Evolutionary conservation across 2,329 filamentous ascomycete genomes (phyloP).

Genomic region (Lithohypha guttulata): DNA sequence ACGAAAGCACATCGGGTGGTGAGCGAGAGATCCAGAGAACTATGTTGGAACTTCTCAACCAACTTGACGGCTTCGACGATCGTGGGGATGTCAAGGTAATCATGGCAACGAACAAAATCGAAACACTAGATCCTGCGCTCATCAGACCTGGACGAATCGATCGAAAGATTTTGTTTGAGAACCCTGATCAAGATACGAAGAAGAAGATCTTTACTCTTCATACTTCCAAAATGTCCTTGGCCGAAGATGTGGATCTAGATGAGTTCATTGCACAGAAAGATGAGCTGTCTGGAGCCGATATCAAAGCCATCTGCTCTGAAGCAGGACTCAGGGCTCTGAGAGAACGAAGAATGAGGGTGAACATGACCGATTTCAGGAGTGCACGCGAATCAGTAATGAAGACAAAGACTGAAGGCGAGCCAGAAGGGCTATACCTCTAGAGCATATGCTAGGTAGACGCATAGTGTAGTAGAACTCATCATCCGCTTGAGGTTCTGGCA

Average conservation of each 20-base stretch:
- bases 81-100: conserved; percentile 98
- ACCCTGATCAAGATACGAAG: conserved; percentile 75
- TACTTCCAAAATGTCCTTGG: conserved; percentile 96
- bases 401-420: conserved; percentile 97
- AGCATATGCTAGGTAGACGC: no score
- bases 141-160: conserved; percentile 97
- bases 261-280: conserved; percentile 99
- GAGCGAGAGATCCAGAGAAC: conserved; percentile 96
- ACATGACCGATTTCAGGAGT: conserved; percentile 95
- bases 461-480: no score
- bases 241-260: conserved; percentile 93
- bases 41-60: conserved; percentile 96
- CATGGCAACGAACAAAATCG: conserved; percentile 99
- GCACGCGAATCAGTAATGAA: conserved; percentile 90
- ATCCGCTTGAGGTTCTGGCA: no score
- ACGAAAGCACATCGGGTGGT: conserved; percentile 92
- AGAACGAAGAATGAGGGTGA: conserved; percentile 92
- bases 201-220: conserved; percentile 98
- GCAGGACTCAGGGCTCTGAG: conserved; percentile 87
- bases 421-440: conserved; percentile 97
- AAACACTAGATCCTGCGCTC: conserved; percentile 87
- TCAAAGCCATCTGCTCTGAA: conserved; percentile 98
- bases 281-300: conserved; percentile 90
- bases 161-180: conserved; percentile 81
- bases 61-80: conserved; percentile 97